Evolutionary conservation across 257 asterid species (phyloP).

Genomic region (Nicotiana otophora): DNA sequence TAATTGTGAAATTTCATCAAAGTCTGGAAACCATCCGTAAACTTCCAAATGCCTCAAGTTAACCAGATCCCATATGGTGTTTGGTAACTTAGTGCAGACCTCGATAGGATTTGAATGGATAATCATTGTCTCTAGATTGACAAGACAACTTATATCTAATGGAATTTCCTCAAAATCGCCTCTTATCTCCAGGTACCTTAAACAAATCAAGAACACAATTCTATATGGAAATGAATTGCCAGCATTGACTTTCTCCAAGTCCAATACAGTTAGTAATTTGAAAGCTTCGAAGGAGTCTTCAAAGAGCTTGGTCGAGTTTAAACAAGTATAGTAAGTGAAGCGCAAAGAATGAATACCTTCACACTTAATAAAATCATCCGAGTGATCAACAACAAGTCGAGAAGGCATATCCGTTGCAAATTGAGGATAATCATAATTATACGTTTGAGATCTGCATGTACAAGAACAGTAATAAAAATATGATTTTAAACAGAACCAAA

Average conservation of each 20-base stretch:
- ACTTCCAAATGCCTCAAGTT: neutral
- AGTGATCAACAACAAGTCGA: neutral
- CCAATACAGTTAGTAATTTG: neutral
- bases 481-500: too few relatives aligned
- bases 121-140: conserved; percentile 1
- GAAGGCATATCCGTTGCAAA: neutral
- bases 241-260: neutral
- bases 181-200: neutral
- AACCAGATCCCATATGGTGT: neutral
- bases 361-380: too few relatives aligned
- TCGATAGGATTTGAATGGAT: neutral
- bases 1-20: neutral
- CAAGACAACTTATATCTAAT: neutral
- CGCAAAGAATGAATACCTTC: too few relatives aligned
- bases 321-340: too few relatives aligned
- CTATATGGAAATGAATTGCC: neutral
- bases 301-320: neutral
- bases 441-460: too few relatives aligned
- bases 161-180: neutral
- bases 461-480: too few relatives aligned
- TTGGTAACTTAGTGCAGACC: neutral
- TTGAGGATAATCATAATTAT: too few relatives aligned
- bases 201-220: neutral
- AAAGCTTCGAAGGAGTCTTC: neutral
- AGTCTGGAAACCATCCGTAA: neutral